Percentiles rank a stretch among this genome's conserved stretches.
Conservation (phyloP, 2,329 filamentous ascomycete genomes). For the Cyphellophora europaea region DNA sequence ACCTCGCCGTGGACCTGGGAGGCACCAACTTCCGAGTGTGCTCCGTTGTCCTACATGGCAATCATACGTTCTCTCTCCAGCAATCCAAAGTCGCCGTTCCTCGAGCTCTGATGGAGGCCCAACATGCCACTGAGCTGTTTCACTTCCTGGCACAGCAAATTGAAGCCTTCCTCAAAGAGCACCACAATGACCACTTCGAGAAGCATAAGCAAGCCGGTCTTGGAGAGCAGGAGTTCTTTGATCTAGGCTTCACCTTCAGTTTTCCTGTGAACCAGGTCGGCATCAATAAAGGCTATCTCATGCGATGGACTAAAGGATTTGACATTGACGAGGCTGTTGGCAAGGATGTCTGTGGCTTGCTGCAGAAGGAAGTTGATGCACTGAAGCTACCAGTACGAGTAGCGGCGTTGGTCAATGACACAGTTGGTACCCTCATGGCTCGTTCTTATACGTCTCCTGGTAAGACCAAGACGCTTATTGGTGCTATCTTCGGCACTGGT, state of each 20-base stretch:
- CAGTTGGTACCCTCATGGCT: slow-evolving; percentile 94
- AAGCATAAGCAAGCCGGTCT: slow-evolving; percentile 56
- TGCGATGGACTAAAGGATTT: slow-evolving; percentile 98
- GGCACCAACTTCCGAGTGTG: slow-evolving; percentile 98
- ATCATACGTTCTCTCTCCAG: slow-evolving; percentile 88
- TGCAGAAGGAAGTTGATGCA: slow-evolving; percentile 82
- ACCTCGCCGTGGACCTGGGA: slow-evolving; percentile 93
- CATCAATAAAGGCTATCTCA: slow-evolving; percentile 89
- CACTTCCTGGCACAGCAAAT: slow-evolving; percentile 89
- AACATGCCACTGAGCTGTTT: slow-evolving; percentile 80
- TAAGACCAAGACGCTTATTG: slow-evolving; percentile 78
- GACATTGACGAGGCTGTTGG: slow-evolving; percentile 91
- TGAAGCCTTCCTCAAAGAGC: slow-evolving; percentile 72
- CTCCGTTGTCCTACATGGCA: slow-evolving; percentile 85
- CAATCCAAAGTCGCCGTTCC: slow-evolving; percentile 91
- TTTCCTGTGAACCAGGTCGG: slow-evolving; percentile 91
- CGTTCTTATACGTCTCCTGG: slow-evolving; percentile 89
- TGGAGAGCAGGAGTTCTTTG: slow-evolving; percentile 70
- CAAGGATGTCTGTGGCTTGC: slow-evolving; percentile 83
- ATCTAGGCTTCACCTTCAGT: slow-evolving; percentile 96
- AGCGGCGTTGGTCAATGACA: slow-evolving; percentile 94
- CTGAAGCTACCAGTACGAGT: slow-evolving; percentile 83
- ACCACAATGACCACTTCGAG: slow-evolving; percentile 81
- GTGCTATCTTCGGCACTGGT: slow-evolving; percentile 93
- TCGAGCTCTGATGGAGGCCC: slow-evolving; percentile 78